Evolutionary conservation across 1,284 basidiomycete species (phyloP), one percentile per base, ranked within the genome.

Genomic region (Marasmius tenuissimus): DNA sequence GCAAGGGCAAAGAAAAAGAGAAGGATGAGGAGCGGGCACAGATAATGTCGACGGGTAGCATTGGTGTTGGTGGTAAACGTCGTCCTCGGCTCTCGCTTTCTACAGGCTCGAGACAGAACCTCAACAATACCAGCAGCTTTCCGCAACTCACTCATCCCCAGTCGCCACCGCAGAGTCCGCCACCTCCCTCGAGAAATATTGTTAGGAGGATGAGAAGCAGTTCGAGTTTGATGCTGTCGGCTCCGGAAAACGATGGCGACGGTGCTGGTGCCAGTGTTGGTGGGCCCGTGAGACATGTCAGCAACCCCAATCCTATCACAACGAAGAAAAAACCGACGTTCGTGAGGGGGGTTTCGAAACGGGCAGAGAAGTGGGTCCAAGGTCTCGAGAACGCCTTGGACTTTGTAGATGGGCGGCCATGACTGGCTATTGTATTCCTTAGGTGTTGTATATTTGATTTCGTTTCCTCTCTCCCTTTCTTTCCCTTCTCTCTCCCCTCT

Each of bases 361-460:
- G 71, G 9, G 78, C 78, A 18, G 80, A 78, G 61, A 75, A 71
- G 64, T 61, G 81, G 18, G 75, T 81, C 22, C 74, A 70, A 61
- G 73, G 77, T 37, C 66, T 83, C 55, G 82, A 83, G 66, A 76
- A 77, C 8, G 79, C 80, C 0, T 70, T 83, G 60, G 81, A 84
- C 65, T 83, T 83, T 60, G 81, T 80, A 35, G 81, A 82, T 64
- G 74, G 73, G 57, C 66, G 52, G 34, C 68, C 67, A 33, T 63
- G 42, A 37, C 14, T 4, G 16, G 12, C 38, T 37, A 37, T 54
- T 10, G 14, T 54, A 8, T 34, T n/a, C 34, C 38, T 54, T 54
- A 47, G 27, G 27, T 27, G 27, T 27, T 27, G 27, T 27, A 27
- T 27, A 2, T 27, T 27, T 27, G 27, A 27, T 27, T 27, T 27